phyloP scores from a whole-genome alignment of 208 protist species.

The Acanthamoeba pearcei region DNA sequence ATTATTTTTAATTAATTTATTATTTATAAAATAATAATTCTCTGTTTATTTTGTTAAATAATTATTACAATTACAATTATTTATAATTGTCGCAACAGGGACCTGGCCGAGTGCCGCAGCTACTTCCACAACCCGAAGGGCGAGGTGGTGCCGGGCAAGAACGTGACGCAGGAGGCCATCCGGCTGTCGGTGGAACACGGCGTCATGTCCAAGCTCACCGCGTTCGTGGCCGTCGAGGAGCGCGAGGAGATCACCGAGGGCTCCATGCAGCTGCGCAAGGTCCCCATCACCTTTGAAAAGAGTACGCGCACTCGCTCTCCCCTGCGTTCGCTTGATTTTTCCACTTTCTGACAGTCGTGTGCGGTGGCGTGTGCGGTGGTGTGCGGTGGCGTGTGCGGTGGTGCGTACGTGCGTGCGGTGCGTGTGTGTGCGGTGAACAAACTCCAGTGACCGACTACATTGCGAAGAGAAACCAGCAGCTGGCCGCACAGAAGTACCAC shows the following conservation, averaged over 20 bases:
- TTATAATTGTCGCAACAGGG: background rate
- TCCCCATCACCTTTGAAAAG: conserved; percentile 27
- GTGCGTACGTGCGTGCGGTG: no score
- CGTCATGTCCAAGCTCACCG: conserved; percentile 81
- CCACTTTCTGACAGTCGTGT: background rate
- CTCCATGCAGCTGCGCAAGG: conserved; percentile 16
- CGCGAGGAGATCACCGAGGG: conserved; percentile 61
- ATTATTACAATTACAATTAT: no score
- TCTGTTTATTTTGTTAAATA: no score
- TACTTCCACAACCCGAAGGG: conserved; percentile 58
- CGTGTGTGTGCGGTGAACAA: no score
- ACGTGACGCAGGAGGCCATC: background rate
- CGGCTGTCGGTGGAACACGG: background rate
- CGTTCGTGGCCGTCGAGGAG: conserved; percentile 82
- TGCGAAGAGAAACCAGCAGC: no score
- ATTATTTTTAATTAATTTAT: no score
- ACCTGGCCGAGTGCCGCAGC: conserved; percentile 31
- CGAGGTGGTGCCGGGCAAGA: background rate
- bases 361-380: background rate
- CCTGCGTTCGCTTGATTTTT: no score
- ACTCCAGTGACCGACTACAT: no score
- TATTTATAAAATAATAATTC: no score
- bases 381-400: no score
- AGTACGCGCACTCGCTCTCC: background rate
- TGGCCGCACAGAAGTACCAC: no score